Evolutionary conservation across 768 basidiomycete genomes (phyloP).

Genomic region (Tricholoma furcatifolium): DNA sequence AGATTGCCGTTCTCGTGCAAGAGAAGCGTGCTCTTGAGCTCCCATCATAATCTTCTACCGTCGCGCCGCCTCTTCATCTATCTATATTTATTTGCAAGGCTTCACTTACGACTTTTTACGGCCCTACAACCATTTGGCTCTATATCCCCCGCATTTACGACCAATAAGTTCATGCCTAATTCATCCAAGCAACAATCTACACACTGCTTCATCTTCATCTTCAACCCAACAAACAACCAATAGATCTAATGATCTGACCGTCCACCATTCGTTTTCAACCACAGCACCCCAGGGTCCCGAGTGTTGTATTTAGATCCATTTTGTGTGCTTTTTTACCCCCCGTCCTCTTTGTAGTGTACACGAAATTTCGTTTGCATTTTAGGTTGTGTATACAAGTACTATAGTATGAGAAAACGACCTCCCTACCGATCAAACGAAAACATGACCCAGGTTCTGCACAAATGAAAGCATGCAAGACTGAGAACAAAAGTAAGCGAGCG

Average conservation of each 20-base stretch:
- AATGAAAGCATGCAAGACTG: neutral
- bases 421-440: neutral
- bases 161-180: constrained; percentile 16
- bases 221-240: constrained; percentile 5
- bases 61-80: constrained; percentile 12
- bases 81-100: constrained; percentile 19
- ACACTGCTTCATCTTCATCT: constrained; percentile 11
- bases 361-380: constrained; percentile 7
- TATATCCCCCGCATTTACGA: constrained; percentile 19
- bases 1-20: constrained; percentile 49
- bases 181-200: constrained; percentile 8
- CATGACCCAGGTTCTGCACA: neutral
- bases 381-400: constrained; percentile 14
- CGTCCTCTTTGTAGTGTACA: constrained; percentile 8
- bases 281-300: constrained; percentile 1
- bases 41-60: constrained; percentile 28
- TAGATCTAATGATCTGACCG: constrained; percentile 26
- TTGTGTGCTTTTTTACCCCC: constrained; percentile 2
- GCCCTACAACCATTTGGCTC: constrained; percentile 6
- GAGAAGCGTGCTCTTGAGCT: constrained; percentile 52
- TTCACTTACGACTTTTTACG: constrained; percentile 11
- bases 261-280: constrained; percentile 18
- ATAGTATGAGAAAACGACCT: constrained; percentile 14
- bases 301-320: constrained; percentile 10
- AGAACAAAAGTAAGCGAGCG: constrained; percentile 1